Evolutionary conservation across 2,329 filamentous ascomycete genomes (phyloP), one percentile per base, ranked within the genome.

Genomic region (Monilinia polystroma): DNA sequence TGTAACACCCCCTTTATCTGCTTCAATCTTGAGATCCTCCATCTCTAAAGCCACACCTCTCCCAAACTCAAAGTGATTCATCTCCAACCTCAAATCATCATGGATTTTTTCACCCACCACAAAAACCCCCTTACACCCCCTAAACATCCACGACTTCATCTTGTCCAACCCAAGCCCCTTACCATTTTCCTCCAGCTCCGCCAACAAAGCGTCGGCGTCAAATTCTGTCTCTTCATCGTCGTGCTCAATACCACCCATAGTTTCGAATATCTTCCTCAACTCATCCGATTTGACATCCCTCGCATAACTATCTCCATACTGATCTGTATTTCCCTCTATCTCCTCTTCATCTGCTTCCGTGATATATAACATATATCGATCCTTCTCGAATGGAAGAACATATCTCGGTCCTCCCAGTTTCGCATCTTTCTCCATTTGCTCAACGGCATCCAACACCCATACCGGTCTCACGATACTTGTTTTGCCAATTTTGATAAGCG

Each of bases 271-370:
- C 3, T 76, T 75, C 51, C 77, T 80, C 58, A 97, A 81, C 73
- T 94, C 90, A 1, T 86, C 83, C 0, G 84, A 72, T 0, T 81
- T 82, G 11, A 90, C 80, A 72, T 96, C 87, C 5, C 93, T 83
- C 0, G 87, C 84, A 77, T 91, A 98, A 74, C 92, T 93, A 76
- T 99, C 95, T 0, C 90, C 90, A 72, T 87, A 95, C 64, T 83
- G 80, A 76, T 99, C 95, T 2, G 90, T 83, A 70, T 90, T 91
- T 3, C 80, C 79, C 49, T 84, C 81, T 12, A 89, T 85, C 10
- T 81, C 80, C 8, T 80, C 80, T 52, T 79, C 78, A 65, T 87
- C 81, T 1, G 81, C 82, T 4, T 87, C 84, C 0, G 83, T 85
- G 0, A 86, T 86, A 73, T 89, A 87, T 69, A 95, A 89, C 72